A percentile compares a stretch with the other conserved stretches of the same genome.
phyloP scores from a whole-genome alignment of 306 rosid species.

The Fragaria vesca region DNA sequence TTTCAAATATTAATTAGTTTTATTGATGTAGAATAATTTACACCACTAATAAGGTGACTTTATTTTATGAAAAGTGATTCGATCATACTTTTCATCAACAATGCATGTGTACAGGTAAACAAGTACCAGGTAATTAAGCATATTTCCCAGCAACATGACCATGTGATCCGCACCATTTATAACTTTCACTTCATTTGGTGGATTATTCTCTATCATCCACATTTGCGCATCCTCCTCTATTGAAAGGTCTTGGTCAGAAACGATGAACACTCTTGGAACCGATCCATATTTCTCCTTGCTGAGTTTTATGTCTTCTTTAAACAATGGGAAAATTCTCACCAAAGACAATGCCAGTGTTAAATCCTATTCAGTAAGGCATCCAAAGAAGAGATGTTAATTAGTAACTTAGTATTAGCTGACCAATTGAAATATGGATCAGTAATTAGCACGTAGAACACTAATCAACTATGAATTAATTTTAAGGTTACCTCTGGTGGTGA shows the following conservation, averaged over 20 bases:
- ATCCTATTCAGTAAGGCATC: conserved; percentile 23
- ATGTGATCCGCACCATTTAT: conserved; percentile 43
- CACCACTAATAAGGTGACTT: too few relatives aligned
- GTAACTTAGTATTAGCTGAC: background rate
- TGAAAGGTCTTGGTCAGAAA: conserved; percentile 32
- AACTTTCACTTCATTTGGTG: conserved; percentile 28
- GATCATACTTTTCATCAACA: too few relatives aligned
- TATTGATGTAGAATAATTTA: too few relatives aligned
- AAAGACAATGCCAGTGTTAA: conserved; percentile 30
- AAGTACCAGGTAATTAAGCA: background rate
- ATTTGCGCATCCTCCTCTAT: conserved; percentile 24
- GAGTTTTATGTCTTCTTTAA: conserved; percentile 18
- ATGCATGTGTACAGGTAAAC: too few relatives aligned
- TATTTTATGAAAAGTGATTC: too few relatives aligned
- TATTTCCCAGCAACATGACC: conserved; percentile 39
- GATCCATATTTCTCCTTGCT: conserved; percentile 32
- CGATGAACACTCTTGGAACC: conserved; percentile 37
- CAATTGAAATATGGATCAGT: background rate
- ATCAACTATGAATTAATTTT: too few relatives aligned
- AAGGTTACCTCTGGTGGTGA: conserved; percentile 21
- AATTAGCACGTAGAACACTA: too few relatives aligned
- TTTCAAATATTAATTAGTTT: too few relatives aligned
- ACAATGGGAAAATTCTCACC: conserved; percentile 23
- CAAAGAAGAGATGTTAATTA: background rate
- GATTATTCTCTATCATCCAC: conserved; percentile 39